A percentile compares a stretch with the other conserved stretches of the same genome.
Conservation (phyloP, 2,329 filamentous ascomycete genomes). For the Hymenoscyphus salicellus region DNA sequence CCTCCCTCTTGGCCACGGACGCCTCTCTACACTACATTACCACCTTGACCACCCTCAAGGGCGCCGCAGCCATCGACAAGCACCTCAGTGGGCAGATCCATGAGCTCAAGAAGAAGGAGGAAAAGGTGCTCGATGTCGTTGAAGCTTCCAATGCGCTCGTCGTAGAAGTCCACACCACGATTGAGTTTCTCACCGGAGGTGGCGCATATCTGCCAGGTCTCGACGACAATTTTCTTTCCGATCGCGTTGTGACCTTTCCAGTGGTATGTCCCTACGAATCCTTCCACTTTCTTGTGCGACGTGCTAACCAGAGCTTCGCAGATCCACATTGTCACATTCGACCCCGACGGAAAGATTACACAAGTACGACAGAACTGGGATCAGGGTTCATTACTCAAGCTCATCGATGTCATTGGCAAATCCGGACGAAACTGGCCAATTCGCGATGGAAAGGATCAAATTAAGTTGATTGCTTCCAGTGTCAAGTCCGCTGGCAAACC, state of each 20-base stretch:
- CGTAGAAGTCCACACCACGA: constrained; percentile 74
- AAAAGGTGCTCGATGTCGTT: constrained; percentile 71
- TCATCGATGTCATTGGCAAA: constrained; percentile 88
- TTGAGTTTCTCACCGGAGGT: constrained; percentile 79
- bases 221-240: constrained; percentile 90
- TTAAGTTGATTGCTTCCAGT: constrained; percentile 67
- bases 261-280: constrained; percentile 59
- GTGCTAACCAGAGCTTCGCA: constrained; percentile 39
- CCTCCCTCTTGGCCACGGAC: constrained; percentile 60
- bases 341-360: constrained; percentile 70
- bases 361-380: constrained; percentile 94
- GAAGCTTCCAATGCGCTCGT: constrained; percentile 69
- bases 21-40: constrained; percentile 84
- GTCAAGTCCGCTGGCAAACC: constrained; percentile 48
- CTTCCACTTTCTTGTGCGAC: not conserved
- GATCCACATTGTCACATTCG: constrained; percentile 87
- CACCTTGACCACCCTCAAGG: constrained; percentile 71
- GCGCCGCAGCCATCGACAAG: constrained; percentile 74
- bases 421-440: constrained; percentile 94
- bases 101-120: constrained; percentile 77
- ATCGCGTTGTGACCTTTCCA: constrained; percentile 73
- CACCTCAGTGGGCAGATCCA: constrained; percentile 70
- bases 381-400: constrained; percentile 86
- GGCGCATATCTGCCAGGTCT: constrained; percentile 83
- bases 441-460: constrained; percentile 79